Evolutionary conservation across 371 early-diverging fungal species (phyloP).

Genomic region (Entomophthora muscae): DNA sequence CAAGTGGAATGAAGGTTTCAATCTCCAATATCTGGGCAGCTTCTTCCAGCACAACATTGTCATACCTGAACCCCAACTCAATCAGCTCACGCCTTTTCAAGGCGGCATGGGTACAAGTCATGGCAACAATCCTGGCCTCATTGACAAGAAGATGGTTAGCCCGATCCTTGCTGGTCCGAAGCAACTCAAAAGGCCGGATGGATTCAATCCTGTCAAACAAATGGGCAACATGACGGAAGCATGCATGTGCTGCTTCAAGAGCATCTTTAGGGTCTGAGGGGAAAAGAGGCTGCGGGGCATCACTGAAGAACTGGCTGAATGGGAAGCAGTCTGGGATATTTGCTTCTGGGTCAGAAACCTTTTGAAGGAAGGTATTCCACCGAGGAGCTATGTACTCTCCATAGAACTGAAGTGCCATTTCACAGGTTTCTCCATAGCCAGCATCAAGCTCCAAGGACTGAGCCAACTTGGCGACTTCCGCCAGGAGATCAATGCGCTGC

Average conservation of each 20-base stretch:
- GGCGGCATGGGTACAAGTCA: constrained; percentile 92
- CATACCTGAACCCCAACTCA: constrained; percentile 74
- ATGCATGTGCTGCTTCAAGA: constrained; percentile 48
- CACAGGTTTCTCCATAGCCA: constrained; percentile 82
- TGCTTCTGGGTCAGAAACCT: background rate
- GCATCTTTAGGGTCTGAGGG: constrained; percentile 21
- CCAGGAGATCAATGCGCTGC: constrained; percentile 49
- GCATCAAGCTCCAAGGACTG: constrained; percentile 53
- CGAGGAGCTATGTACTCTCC: constrained; percentile 43
- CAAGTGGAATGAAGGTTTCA: constrained; percentile 85
- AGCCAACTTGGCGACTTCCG: constrained; percentile 57
- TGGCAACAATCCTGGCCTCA: constrained; percentile 88
- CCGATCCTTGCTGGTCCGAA: constrained; percentile 58
- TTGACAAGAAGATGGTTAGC: constrained; percentile 80
- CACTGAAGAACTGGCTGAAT: constrained; percentile 53
- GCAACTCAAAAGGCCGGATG: constrained; percentile 80
- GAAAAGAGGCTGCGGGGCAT: constrained; percentile 58
- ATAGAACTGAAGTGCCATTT: constrained; percentile 81
- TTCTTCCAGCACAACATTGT: constrained; percentile 94
- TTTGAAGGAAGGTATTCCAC: constrained; percentile 47
- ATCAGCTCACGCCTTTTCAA: constrained; percentile 69
- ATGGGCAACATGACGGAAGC: constrained; percentile 54
- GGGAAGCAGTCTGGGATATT: constrained; percentile 52
- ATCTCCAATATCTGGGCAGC: constrained; percentile 93
- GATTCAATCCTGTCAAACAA: constrained; percentile 58